Evolutionary conservation across 495 filamentous ascomycete species (phyloP).

Genomic region (Xylaria grammica): DNA sequence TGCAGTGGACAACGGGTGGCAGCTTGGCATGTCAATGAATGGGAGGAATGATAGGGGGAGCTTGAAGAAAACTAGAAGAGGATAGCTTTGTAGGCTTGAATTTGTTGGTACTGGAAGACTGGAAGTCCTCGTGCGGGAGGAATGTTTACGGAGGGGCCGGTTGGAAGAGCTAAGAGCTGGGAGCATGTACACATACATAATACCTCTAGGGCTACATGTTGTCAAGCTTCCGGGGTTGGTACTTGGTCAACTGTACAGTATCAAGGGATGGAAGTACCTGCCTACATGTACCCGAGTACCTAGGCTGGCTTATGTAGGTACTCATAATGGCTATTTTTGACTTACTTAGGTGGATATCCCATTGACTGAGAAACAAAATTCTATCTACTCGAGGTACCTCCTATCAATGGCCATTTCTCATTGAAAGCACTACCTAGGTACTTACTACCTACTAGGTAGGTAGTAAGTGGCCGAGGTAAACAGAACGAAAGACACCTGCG

Average conservation of each 20-base stretch:
- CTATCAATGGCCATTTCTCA: too few species aligned
- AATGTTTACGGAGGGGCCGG: constrained; percentile 14
- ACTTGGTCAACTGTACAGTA: too few species aligned
- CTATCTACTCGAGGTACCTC: too few species aligned
- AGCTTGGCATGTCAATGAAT: not conserved
- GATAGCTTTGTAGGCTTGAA: not conserved
- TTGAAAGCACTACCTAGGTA: too few species aligned
- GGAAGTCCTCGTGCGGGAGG: constrained; percentile 2
- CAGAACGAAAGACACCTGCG: not conserved
- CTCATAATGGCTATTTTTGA: constrained; percentile 2
- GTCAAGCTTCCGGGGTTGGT: not conserved
- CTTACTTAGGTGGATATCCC: not conserved
- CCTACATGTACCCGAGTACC: not conserved
- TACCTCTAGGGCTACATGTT: too few species aligned
- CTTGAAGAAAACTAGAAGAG: not conserved
- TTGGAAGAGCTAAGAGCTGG: not conserved
- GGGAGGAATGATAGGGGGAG: constrained; percentile 1
- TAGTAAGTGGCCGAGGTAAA: not conserved
- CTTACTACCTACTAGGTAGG: too few species aligned
- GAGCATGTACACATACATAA: not conserved
- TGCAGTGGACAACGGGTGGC: constrained; percentile 5
- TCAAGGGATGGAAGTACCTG: not conserved
- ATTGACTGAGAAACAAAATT: too few species aligned
- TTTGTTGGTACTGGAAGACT: not conserved
- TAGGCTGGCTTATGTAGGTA: too few species aligned